Base-by-base conservation (phyloP, 1,284 basidiomycete genomes). In the Athelia psychrophila region DNA sequence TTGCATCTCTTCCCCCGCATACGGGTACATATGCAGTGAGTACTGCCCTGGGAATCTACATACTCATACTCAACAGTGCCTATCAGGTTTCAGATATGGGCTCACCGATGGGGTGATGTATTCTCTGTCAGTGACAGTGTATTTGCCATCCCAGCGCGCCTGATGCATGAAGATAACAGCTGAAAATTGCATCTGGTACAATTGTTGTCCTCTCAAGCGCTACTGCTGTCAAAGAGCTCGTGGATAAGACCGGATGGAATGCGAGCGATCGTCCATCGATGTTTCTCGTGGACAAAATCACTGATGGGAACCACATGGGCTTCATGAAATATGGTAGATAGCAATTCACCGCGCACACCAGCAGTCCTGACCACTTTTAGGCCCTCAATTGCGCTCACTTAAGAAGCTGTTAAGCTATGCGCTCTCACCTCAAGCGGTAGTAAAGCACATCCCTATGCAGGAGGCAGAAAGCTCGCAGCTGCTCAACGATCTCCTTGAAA, bases 191-290 rank as follows among this genome's bases (percentile, higher is more conserved):
- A 19, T 46, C 52, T 8, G 22, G 23, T 6, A 53, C 48, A 9
- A 44, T 52, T 44, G 19, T 56, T 9, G 50, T 56, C 3, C 49
- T 58, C 12, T 54, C 56, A 5, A 58, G 55, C 22, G 50, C 52
- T 3, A 52, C 50, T 12, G 55, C 55, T 2, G 53, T 58, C 30
- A 52, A 52, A 32, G 38, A 44, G 16, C 22, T 15, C 44, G 15
- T 36, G 50, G n/a, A 51, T 38, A n/a, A 33, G 24, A 25, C 19
- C 23, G 15, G 47, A n/a, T 35, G 42, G 12, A 22, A 44, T 12
- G 15, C 42, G 10, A 10, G 12, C 15, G 42, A 44, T 44, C 42
- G 42, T 15, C 42, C 42, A 12, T 10, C 12, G 12, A 15, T 12
- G 12, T 44, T 13, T 22, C 20, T 15, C 12, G 42, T 20, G 12